These are phyloP conservation scores for Perkinsus olseni DNA, from an alignment of 169 alveolate species.

Conservation along the genomic window DNA sequence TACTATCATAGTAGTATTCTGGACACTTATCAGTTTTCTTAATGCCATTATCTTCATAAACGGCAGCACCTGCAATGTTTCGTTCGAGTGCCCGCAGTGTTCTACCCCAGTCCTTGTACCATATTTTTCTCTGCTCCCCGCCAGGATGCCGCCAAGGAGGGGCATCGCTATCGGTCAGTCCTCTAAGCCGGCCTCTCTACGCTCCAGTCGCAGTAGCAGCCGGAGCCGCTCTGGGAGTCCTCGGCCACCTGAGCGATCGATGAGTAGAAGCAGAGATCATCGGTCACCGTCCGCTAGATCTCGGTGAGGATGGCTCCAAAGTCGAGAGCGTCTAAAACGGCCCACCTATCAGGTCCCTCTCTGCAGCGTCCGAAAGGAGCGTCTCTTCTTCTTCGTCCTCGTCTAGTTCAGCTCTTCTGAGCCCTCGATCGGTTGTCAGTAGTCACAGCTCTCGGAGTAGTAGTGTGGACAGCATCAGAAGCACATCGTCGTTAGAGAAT, in stretches of 20 bases:
- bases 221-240: background rate
- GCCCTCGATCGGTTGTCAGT: background rate
- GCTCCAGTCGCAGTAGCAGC: background rate
- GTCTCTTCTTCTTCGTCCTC: background rate
- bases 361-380: background rate
- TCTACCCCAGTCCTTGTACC: background rate
- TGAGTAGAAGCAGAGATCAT: background rate
- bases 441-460: background rate
- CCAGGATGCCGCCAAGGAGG: background rate
- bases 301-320: background rate
- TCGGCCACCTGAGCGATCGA: background rate
- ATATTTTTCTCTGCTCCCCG: background rate
- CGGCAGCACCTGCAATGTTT: no score
- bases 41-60: background rate
- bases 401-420: background rate
- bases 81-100: background rate
- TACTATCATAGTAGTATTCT: background rate
- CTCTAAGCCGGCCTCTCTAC: background rate
- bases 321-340: no score
- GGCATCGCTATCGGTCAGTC: background rate
- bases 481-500: background rate
- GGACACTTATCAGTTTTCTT: background rate
- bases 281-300: no score
- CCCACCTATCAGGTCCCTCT: background rate
- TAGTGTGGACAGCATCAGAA: background rate